Base-by-base conservation (phyloP, 164 flowering plant species). In the Chimonanthus salicifolius region DNA sequence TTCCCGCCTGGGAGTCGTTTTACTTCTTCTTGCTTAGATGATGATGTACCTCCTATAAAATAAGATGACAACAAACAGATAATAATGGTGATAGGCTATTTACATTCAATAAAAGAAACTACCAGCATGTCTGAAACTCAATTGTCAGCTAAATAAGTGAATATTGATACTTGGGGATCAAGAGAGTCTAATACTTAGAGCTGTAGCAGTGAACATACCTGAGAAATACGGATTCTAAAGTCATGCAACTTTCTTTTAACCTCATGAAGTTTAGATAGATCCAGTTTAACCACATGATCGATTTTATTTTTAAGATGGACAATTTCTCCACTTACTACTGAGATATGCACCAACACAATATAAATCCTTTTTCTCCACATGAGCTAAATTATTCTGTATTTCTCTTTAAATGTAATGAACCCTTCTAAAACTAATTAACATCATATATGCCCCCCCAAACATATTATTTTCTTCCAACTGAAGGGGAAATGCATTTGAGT, bases 1-100 rank as follows among this genome's bases (percentile, higher is more conserved):
- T 92, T 94, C 18, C 98, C 98, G 78, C 98, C 98, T 50, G 98
- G 98, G 67, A 94, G 97, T 50, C 97, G 97, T 74, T 92, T 94
- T 4, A 90, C 97, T 83, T 92, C 97, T 77, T 90, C 97, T 85
- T 70, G 84, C 81, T 94, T 91, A 48, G 89, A 72, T 70, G 87
- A 77, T 43, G 94, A 84, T 62, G 87, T 63, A 60, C 81, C 85
- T 10, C 86, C 92, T 87, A 76, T 51, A 77, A 73, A 48, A 70
- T 64, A 20, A 72, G 68, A 58, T 49, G 62, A n/a, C 49, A 7
- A 43, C 47, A 66, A 66, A 45, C 20, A 62, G n/a, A 9, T 9
- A n/a, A 62, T 62, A 66, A 66, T 54, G 16, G 16, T n/a, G 16
- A 4, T 11, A 54, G 60, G 60, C 60, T n/a, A 13, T 54, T 54